Evolutionary conservation across 148 eudicot species (phyloP).

Genomic region (Rhododendron griersonianum): DNA sequence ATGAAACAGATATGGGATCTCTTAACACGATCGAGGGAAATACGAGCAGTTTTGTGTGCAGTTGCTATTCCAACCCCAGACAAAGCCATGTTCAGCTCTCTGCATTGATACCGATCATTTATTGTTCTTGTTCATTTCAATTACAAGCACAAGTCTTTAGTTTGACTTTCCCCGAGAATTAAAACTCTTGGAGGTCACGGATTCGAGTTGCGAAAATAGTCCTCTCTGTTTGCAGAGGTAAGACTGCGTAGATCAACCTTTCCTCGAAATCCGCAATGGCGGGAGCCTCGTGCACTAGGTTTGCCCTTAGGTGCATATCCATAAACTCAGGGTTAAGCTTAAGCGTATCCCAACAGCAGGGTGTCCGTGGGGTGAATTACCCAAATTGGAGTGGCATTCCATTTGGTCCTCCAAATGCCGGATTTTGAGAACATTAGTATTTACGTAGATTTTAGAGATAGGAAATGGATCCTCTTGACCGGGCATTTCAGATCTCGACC

Average conservation of each 20-base stretch:
- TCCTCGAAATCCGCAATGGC: rapidly evolving
- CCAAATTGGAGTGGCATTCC: background rate
- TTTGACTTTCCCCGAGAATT: background rate
- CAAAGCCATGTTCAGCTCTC: background rate
- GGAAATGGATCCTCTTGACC: too few relatives aligned
- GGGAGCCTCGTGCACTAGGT: too few relatives aligned
- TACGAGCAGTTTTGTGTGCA: too few relatives aligned
- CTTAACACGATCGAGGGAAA: background rate
- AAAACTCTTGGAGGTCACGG: too few relatives aligned
- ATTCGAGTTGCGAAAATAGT: too few relatives aligned
- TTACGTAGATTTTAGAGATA: too few relatives aligned
- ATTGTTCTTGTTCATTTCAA: background rate
- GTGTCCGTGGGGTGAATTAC: background rate
- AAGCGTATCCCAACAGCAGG: background rate
- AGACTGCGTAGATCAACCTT: too few relatives aligned
- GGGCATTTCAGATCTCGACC: too few relatives aligned
- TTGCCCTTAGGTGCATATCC: too few relatives aligned
- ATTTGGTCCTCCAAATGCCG: background rate
- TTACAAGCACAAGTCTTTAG: background rate
- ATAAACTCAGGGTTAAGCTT: too few relatives aligned
- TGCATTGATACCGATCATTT: background rate
- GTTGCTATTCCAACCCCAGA: background rate
- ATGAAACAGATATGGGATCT: background rate
- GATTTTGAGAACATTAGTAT: background rate
- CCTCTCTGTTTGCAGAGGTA: too few relatives aligned